These are phyloP conservation scores for Coprinellus micaceus DNA, from an alignment of 768 basidiomycete species.

Conservation along the genomic window DNA sequence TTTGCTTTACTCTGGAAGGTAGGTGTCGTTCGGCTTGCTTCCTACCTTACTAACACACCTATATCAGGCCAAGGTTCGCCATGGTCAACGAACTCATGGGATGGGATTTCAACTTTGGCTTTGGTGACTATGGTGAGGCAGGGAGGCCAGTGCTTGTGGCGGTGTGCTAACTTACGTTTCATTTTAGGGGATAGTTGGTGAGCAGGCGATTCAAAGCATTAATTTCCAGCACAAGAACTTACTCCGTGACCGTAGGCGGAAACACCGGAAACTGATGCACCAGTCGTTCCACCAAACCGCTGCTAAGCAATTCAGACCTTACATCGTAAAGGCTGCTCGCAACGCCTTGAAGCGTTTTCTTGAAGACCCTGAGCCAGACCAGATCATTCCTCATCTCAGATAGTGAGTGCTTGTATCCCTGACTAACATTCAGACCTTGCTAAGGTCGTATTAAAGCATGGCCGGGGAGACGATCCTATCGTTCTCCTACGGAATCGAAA, in stretches of 20 bases:
- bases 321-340: conserved; percentile 24
- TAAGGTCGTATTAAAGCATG: conserved; percentile 20
- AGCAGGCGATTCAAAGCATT: conserved; percentile 10
- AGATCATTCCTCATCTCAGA: not conserved
- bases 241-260: conserved; percentile 22
- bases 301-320: conserved; percentile 20
- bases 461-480: conserved; percentile 30
- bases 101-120: conserved; percentile 26
- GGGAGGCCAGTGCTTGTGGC: no score
- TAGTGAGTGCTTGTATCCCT: not conserved
- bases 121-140: conserved; percentile 30
- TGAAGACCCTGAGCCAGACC: conserved; percentile 17
- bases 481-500: conserved; percentile 33
- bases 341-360: conserved; percentile 26
- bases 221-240: conserved; percentile 4
- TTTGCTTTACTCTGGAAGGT: conserved; percentile 31
- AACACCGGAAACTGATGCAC: conserved; percentile 28
- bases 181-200: conserved; percentile 4
- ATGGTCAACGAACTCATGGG: conserved; percentile 21
- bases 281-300: conserved; percentile 28
- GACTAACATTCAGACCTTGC: no score
- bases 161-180: no score
- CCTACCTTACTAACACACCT: no score
- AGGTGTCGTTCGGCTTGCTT: not conserved
- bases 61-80: conserved; percentile 16